Conservation (phyloP, 2,329 filamentous ascomycete genomes). For the Fonsecaea pugnacius region DNA sequence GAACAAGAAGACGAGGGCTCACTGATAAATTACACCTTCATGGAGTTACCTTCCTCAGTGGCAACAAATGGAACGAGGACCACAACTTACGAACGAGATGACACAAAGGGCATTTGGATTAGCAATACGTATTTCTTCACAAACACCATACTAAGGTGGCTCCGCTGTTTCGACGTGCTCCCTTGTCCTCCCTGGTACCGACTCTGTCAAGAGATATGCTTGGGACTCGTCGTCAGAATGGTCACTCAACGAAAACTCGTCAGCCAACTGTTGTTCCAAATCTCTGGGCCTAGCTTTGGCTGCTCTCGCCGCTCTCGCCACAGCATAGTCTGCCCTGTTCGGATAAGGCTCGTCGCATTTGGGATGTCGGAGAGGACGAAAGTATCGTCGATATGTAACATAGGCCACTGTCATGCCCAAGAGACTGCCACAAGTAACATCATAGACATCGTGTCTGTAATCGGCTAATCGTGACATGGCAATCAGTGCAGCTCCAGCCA, state of each 20-base stretch:
- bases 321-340: slow-evolving; percentile 30
- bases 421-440: slow-evolving; percentile 61
- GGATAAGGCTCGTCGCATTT: slow-evolving; percentile 59
- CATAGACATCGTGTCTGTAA: slow-evolving; percentile 67
- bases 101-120: slow-evolving; percentile 2
- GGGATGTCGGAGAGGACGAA: slow-evolving; percentile 56
- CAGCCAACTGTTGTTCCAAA: slow-evolving; percentile 31
- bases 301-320: slow-evolving; percentile 11
- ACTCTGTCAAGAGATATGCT: slow-evolving; percentile 27
- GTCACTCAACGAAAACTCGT: slow-evolving; percentile 35
- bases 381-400: slow-evolving; percentile 65
- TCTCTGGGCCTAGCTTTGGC: slow-evolving; percentile 19
- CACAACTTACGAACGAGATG: not conserved
- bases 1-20: not conserved
- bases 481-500: slow-evolving; percentile 63
- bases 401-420: slow-evolving; percentile 61
- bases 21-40: not conserved
- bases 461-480: slow-evolving; percentile 66
- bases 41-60: not conserved
- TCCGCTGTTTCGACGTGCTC: slow-evolving; percentile 8
- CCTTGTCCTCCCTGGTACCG: slow-evolving; percentile 6
- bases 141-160: slow-evolving; percentile 23
- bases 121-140: slow-evolving; percentile 1
- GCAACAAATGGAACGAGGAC: not conserved
- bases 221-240: slow-evolving; percentile 30